Evolutionary conservation across 495 filamentous ascomycete genomes (phyloP).

Genomic region (Hypoxylon perforatum): DNA sequence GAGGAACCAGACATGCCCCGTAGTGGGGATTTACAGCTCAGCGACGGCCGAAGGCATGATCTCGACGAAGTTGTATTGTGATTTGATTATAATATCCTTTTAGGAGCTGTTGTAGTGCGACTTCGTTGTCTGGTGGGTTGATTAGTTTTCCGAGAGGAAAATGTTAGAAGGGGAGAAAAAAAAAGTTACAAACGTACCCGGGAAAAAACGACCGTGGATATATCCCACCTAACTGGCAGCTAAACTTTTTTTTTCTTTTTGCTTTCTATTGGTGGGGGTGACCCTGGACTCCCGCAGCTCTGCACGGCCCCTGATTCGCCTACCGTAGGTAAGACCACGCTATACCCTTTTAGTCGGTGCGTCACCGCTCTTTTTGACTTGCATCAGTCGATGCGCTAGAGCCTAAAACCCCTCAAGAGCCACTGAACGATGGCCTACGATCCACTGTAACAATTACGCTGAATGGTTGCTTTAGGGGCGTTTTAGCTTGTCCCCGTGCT

Average conservation of each 20-base stretch:
- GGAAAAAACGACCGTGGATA: constrained; percentile 44
- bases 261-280: constrained; percentile 44
- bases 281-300: constrained; percentile 29
- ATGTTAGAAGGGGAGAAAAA: constrained; percentile 42
- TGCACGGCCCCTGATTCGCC: constrained; percentile 33
- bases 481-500: not conserved
- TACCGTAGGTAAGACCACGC: constrained; percentile 14
- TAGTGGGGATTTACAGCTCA: constrained; percentile 95
- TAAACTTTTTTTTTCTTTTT: constrained; percentile 47
- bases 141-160: constrained; percentile 48
- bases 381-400: constrained; percentile 35
- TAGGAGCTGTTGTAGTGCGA: constrained; percentile 61
- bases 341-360: constrained; percentile 22
- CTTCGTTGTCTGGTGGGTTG: constrained; percentile 72
- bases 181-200: constrained; percentile 52
- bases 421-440: constrained; percentile 18
- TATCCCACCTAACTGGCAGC: constrained; percentile 27
- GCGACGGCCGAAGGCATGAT: constrained; percentile 86
- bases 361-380: constrained; percentile 48
- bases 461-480: constrained; percentile 2
- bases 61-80: constrained; percentile 79
- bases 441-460: constrained; percentile 26
- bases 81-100: constrained; percentile 53
- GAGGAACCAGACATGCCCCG: constrained; percentile 65
- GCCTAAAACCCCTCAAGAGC: constrained; percentile 38